Evolutionary conservation across 495 filamentous ascomycete genomes (phyloP), one percentile per base, ranked within the genome.

Genomic region (Trichoderma orchidacearum): DNA sequence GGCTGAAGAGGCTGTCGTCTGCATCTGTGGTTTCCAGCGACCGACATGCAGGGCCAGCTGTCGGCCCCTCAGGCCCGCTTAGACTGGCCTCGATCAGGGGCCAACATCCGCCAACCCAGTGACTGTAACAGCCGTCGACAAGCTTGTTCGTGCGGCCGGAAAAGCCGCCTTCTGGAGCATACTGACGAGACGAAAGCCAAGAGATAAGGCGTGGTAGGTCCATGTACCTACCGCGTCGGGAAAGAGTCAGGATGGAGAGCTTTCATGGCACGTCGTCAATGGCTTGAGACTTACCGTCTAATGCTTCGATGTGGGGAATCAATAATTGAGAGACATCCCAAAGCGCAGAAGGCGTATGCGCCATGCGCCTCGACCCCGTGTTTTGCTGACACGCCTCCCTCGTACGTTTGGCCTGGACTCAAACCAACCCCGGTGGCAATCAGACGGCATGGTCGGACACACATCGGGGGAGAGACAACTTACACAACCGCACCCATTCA

Each of bases 81-180:
- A 91, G 70, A 51, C 83, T 84, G n/a, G 88, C 90, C 66, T 95
- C 85, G 56, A 97, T 70, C 58, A 98, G 68, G 34, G 92, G 83
- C 85, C 90, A 98, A 68, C 91, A 96, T 29, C 85, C 87, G 5
- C 94, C 93, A 9, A 96, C 86, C 93, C 93, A 98, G 63, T 95
- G 90, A 68, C 87, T 92, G 70, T 98, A 97, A 68, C 93, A 98
- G 51, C 92, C 93, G 69, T 98, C 93, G 23, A 97, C 91, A 7
- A 98, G 77, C 70, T 98, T 98, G 71, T 97, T 96, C n/a, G 93
- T 95, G 60, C 93, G 81, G 57, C 93, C 93, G 15, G 87, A 81
- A 62, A 92, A 86, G 12, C 93, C 93, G 36, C 90, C 94, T 69
- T 97, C 93, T 3, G 93, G 94, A 8, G 80, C 83, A 71, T 92